Evolutionary conservation across 768 basidiomycete species (phyloP).

Genomic region (Arthromyces matolae): DNA sequence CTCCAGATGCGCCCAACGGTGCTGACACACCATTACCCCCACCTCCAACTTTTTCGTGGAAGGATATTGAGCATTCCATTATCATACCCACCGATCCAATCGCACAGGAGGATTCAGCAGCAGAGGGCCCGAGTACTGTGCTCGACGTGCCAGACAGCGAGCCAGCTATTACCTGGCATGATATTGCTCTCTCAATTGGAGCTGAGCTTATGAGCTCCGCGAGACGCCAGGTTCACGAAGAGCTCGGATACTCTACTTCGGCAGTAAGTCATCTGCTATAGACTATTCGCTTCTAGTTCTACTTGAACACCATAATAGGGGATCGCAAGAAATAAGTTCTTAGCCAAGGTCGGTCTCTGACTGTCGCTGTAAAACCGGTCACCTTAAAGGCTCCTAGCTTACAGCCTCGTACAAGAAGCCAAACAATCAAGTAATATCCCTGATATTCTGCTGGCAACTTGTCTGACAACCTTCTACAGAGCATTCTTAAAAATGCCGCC

Average conservation of each 20-base stretch:
- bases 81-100: constrained; percentile 54
- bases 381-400: constrained; percentile 45
- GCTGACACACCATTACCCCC: constrained; percentile 75
- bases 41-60: constrained; percentile 65
- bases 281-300: not conserved
- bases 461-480: constrained; percentile 41
- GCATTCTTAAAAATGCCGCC: constrained; percentile 75
- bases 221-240: constrained; percentile 59
- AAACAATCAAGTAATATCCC: constrained; percentile 64
- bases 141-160: constrained; percentile 21
- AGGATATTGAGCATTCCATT: constrained; percentile 56
- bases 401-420: constrained; percentile 91
- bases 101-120: constrained; percentile 19
- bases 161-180: constrained; percentile 71
- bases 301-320: constrained; percentile 45
- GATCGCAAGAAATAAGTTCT: constrained; percentile 88
- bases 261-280: constrained; percentile 52
- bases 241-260: constrained; percentile 90
- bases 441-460: not conserved
- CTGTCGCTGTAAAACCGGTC: not conserved
- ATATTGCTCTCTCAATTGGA: constrained; percentile 84
- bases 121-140: constrained; percentile 2
- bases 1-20: constrained; percentile 63
- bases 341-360: constrained; percentile 74
- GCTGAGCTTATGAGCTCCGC: constrained; percentile 83